Conservation (phyloP, 2,329 filamentous ascomycete species). For the Tolypocladium tropicale region DNA sequence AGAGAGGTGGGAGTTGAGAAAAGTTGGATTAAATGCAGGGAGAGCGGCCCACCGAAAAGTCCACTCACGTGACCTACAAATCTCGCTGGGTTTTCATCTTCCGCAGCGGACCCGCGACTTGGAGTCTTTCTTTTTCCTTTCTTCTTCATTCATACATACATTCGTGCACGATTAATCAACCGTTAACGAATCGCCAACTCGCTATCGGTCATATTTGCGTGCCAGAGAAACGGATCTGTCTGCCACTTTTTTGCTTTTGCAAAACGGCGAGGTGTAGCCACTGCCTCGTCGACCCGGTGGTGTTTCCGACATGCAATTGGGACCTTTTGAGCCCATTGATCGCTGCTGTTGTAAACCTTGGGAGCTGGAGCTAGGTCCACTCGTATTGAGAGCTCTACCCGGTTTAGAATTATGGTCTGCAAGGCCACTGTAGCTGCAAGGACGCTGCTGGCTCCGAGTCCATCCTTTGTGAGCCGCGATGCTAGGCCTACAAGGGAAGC, state of each 20-base stretch:
- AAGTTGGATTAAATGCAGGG: not conserved
- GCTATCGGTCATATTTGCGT: conserved; percentile 51
- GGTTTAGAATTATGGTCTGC: not conserved
- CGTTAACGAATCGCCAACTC: conserved; percentile 39
- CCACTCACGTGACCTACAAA: not conserved
- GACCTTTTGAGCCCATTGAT: not conserved
- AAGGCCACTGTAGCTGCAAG: not conserved
- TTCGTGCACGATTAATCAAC: conserved; percentile 51
- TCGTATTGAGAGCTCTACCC: not conserved
- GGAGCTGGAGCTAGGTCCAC: not conserved
- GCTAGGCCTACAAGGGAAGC: too few species aligned
- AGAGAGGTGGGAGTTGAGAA: not conserved
- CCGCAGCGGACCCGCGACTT: not conserved
- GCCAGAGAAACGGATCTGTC: conserved; percentile 36
- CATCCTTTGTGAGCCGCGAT: not conserved
- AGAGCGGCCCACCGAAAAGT: not conserved
- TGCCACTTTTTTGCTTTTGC: conserved; percentile 13
- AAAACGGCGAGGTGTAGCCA: conserved; percentile 7
- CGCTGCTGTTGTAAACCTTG: not conserved
- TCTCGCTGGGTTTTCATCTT: not conserved
- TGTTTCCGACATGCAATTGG: conserved; percentile 18
- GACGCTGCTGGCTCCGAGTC: not conserved
- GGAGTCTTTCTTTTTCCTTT: conserved; percentile 11
- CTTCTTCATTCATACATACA: conserved; percentile 31
- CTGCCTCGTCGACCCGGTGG: conserved; percentile 15